phyloP scores from a whole-genome alignment of 2,329 filamentous ascomycete species.

The Microascus cirrosus region DNA sequence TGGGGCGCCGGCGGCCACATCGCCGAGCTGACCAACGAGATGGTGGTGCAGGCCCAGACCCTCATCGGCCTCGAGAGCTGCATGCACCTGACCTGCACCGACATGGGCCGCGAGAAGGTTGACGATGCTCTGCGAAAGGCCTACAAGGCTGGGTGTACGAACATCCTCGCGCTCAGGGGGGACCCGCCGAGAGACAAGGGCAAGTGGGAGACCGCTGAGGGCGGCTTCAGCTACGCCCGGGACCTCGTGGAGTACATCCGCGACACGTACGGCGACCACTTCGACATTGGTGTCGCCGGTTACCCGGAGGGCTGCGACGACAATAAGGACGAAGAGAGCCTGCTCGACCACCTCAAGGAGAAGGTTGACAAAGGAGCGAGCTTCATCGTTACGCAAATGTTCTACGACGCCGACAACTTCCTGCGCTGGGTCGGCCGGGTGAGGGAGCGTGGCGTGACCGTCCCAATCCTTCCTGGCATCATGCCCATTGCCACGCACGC shows the following conservation, averaged over 20 bases:
- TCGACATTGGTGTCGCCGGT: slow-evolving; percentile 93
- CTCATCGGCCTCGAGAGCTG: slow-evolving; percentile 95
- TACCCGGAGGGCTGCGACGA: slow-evolving; percentile 96
- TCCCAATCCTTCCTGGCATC: slow-evolving; percentile 78
- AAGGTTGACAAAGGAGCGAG: slow-evolving; percentile 90
- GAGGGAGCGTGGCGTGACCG: slow-evolving; percentile 69
- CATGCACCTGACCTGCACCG: slow-evolving; percentile 98
- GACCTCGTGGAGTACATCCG: slow-evolving; percentile 82
- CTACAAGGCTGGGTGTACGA: slow-evolving; percentile 92
- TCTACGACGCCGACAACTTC: slow-evolving; percentile 96
- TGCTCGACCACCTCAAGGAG: slow-evolving; percentile 90
- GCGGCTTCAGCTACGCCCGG: slow-evolving; percentile 81
- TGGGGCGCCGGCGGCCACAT: slow-evolving; percentile 93
- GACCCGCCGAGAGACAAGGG: slow-evolving; percentile 91
- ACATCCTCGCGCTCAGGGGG: slow-evolving; percentile 86
- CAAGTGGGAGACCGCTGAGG: slow-evolving; percentile 81
- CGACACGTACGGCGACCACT: slow-evolving; percentile 59
- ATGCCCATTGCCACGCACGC: slow-evolving; percentile 90
- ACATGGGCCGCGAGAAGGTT: slow-evolving; percentile 90
- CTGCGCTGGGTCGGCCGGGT: slow-evolving; percentile 81
- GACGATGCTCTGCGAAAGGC: slow-evolving; percentile 79
- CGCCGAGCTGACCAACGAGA: slow-evolving; percentile 89
- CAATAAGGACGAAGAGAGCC: slow-evolving; percentile 70
- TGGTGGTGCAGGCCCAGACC: slow-evolving; percentile 91
- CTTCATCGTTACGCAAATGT: slow-evolving; percentile 98